These are phyloP conservation scores for Sugiyamaella qingdaonensis DNA, from an alignment of 805 yeast genomes.

Conservation along the genomic window DNA sequence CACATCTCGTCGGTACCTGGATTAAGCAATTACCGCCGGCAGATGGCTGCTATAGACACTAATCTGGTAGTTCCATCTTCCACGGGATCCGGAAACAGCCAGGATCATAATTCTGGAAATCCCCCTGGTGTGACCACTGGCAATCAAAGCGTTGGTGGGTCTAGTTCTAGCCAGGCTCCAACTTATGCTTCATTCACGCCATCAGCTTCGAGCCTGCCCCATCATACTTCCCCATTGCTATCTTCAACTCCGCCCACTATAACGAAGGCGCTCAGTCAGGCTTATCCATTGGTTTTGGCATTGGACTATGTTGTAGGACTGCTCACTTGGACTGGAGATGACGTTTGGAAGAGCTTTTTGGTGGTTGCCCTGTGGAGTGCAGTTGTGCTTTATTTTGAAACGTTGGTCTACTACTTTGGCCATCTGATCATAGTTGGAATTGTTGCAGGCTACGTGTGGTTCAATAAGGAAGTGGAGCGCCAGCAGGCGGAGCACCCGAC, in stretches of 20 bases:
- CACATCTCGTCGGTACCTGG: neutral
- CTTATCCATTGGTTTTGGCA: conserved; percentile 80
- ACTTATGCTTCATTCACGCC: conserved; percentile 37
- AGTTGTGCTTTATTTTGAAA: conserved; percentile 70
- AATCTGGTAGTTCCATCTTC: conserved; percentile 8
- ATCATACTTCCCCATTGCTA: conserved; percentile 71
- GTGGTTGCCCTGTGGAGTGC: conserved; percentile 52
- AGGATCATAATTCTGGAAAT: neutral
- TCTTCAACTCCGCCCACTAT: conserved; percentile 89
- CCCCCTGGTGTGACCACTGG: neutral
- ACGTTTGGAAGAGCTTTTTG: conserved; percentile 68
- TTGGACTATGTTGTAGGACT: conserved; percentile 66
- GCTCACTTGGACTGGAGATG: conserved; percentile 88
- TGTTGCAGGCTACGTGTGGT: conserved; percentile 30
- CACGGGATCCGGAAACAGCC: neutral
- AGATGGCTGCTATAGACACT: conserved; percentile 12
- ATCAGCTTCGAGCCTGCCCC: conserved; percentile 35
- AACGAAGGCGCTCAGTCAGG: conserved; percentile 71
- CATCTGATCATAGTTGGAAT: conserved; percentile 57
- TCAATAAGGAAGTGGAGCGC: conserved; percentile 23
- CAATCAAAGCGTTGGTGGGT: neutral
- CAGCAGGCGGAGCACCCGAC: conserved; percentile 69
- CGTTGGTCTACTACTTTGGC: conserved; percentile 74
- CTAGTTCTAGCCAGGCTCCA: conserved; percentile 11
- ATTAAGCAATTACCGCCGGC: neutral